These are phyloP conservation scores for Silene latifolia DNA, from an alignment of 148 eudicot species.

Conservation along the genomic window DNA sequence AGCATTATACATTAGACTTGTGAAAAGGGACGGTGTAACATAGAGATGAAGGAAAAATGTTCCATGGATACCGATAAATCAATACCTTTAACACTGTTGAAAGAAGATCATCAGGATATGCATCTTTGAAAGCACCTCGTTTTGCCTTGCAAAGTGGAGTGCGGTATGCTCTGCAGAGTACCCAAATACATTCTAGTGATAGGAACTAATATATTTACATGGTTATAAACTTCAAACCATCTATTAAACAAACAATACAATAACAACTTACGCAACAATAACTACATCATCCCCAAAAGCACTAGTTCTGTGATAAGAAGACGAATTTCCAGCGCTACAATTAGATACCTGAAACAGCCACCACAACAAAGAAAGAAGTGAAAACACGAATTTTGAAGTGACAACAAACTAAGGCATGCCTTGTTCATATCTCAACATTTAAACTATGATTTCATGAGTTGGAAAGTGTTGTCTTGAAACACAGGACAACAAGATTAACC, in stretches of 20 bases:
- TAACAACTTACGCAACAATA: conserved; percentile 80
- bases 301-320: conserved; percentile 67
- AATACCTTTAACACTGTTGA: conserved; percentile 80
- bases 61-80: background rate
- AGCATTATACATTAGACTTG: background rate
- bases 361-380: background rate
- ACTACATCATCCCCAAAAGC: conserved; percentile 91
- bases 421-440: background rate
- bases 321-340: conserved; percentile 71
- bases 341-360: conserved; percentile 54
- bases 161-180: conserved; percentile 61
- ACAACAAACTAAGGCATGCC: background rate
- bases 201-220: background rate
- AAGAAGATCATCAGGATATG: conserved; percentile 90
- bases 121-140: conserved; percentile 87
- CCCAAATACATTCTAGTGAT: conserved; percentile 8
- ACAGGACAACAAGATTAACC: background rate
- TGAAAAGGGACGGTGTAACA: background rate
- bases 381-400: background rate
- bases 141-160: conserved; percentile 86
- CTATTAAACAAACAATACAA: conserved; percentile 2
- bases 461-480: no score
- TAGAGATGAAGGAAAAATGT: background rate
- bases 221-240: background rate
- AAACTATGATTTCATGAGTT: no score